Evolutionary conservation across 2,329 filamentous ascomycete genomes (phyloP), one percentile per base, ranked within the genome.

Genomic region (Venturia asperata): DNA sequence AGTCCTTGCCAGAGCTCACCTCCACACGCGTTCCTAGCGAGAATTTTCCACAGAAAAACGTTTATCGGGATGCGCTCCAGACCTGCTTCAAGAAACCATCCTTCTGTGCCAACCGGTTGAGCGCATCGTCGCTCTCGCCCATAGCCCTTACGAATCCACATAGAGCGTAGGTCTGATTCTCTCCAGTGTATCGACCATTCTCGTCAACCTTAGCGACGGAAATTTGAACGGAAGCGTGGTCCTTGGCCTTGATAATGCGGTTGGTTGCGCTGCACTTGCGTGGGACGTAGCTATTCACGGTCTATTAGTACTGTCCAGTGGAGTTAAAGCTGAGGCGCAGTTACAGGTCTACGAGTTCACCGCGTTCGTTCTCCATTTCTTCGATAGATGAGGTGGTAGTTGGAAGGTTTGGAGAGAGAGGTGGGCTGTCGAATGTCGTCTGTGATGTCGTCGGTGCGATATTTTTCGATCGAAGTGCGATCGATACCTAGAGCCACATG

Each of bases 211-310:
- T 97, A 81, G 89, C 93, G 78, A 99, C 85, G 75, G 89, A 91
- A 81, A 99, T 91, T 83, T 99, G 94, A 75, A 97, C 94, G 70
- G 91, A 96, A 75, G 91, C 93, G 87, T 99, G 94, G 84, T 99
- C 94, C 85, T 97, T 97, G 85, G 94, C 92, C 86, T 97, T 97
- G 88, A 99, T 97, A 86, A 97, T 97, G 83, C 94, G 91, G 91
- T 96, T 95, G 81, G 93, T 96, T 75, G 92, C 92, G 81, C 87
- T 91, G 90, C 93, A 97, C 86, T 97, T 97, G 86, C 93, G 91
- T 80, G 92, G 92, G 85, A 96, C 90, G 88, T 96, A 96, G 80
- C 91, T 67, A 67, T 67, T 64, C 65, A 58, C 47, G 11, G 60
- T 41, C 61, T 41, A 34, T 64, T 30, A 63, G 64, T 62, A 43